Base-by-base conservation (phyloP, 805 yeast species). In the Cephaloascus albidus region DNA sequence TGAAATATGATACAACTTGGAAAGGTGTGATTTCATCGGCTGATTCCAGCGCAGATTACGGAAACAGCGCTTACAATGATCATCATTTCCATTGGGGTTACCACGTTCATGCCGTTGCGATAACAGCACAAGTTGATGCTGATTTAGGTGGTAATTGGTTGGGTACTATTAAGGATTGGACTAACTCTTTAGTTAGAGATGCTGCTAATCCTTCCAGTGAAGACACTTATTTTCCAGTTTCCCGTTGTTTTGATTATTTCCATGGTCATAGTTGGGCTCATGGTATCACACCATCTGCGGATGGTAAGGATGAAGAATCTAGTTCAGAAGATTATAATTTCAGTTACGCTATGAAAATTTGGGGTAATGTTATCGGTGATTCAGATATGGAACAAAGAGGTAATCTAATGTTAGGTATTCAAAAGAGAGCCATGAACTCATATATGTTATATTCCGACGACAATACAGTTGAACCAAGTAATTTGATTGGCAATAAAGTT, bases 191-290 rank as follows among this genome's bases (percentile, higher is more conserved):
- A 40, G 54, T 79, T n/a, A 68, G 88, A 57, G 89, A 82, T 58
- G 76, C 72, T 43, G 80, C 84, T 2, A 78, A 76, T 45, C 84
- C 85, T 3, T 59, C 65, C 4, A 61, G 60, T 14, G 58, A 61
- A 4, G 89, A 83, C 48, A 48, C 53, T 2, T 71, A 56, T 48
- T 82, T 81, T 60, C 88, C 88, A 4, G 79, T 74, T n/a, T 79
- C 67, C 36, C 68, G 89, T 50, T 68, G 77, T 5, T 82, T 81
- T 58, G 86, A 81, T 52, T 83, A 85, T 85, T 83, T 62, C 52
- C 73, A 73, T 49, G 90, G 90, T 1, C 89, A 83, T 53, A 80
- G 88, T 0, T 81, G 82, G 76, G 90, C 89, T 1, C 79, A 78
- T 51, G 89, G 90, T 2, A 64, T 82, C 15, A 78, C 74, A 49